These are phyloP conservation scores for Rosa lucieae DNA, from an alignment of 306 rosid species.

Conservation along the genomic window DNA sequence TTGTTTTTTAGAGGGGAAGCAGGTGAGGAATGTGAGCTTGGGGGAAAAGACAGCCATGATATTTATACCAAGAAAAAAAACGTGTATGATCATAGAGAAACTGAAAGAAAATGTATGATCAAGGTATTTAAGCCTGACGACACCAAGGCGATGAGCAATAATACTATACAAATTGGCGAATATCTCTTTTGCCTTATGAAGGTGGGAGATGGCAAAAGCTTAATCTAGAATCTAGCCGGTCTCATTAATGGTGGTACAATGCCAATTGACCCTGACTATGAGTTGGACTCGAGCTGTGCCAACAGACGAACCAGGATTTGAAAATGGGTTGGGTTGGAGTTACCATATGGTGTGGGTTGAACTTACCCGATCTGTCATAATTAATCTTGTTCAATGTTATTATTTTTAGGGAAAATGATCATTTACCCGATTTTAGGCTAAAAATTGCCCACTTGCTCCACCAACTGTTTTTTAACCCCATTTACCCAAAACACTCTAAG, in stretches of 20 bases:
- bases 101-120: background rate
- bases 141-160: background rate
- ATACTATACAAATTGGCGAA: background rate
- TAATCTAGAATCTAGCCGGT: background rate
- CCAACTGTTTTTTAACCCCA: no score
- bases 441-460: no score
- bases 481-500: no score
- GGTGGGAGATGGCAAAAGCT: background rate
- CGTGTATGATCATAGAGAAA: background rate
- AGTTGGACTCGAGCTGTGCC: no score
- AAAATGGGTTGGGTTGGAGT: no score
- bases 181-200: background rate
- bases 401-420: no score
- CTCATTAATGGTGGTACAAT: background rate
- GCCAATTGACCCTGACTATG: no score
- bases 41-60: constrained; percentile 15
- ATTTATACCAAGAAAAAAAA: constrained; percentile 44
- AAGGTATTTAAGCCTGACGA: background rate
- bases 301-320: no score
- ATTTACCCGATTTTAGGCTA: no score
- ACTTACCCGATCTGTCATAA: no score
- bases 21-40: constrained; percentile 32
- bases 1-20: background rate
- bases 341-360: background rate
- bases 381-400: background rate